Evolutionary conservation across 2,329 filamentous ascomycete genomes (phyloP).

Genomic region (Botrytis fabae): DNA sequence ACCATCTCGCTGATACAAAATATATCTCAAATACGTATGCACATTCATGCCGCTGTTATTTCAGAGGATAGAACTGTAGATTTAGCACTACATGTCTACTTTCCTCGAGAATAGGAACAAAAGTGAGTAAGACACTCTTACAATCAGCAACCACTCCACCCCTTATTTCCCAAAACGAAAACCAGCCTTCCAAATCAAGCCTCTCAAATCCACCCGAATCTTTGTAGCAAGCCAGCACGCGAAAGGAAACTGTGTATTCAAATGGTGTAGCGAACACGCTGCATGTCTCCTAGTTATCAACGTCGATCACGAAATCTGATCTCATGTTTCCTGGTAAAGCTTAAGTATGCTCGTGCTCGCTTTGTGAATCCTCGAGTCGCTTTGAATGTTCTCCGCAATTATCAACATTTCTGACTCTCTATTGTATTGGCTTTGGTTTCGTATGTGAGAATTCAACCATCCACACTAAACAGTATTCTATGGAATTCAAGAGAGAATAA

Average conservation of each 20-base stretch:
- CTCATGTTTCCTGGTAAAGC: not conserved
- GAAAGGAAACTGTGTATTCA: not conserved
- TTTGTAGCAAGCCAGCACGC: too few species aligned
- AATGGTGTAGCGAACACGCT: accelerated
- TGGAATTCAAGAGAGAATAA: not conserved
- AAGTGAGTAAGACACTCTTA: not conserved
- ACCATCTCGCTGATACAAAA: not conserved
- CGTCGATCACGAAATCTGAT: not conserved
- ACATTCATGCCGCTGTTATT: not conserved
- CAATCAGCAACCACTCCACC: accelerated
- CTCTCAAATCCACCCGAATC: too few species aligned
- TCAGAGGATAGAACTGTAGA: accelerated
- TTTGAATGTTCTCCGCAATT: not conserved
- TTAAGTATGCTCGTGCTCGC: not conserved
- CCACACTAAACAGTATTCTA: not conserved
- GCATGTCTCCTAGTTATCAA: too few species aligned
- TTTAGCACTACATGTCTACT: not conserved
- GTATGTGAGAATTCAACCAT: not conserved
- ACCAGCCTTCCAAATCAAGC: accelerated
- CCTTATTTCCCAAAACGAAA: accelerated
- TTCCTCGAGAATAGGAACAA: not conserved
- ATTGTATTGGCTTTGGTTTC: not conserved
- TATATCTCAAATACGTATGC: too few species aligned
- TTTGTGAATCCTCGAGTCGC: not conserved
- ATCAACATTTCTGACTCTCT: not conserved